Percentiles rank a stretch among this genome's conserved stretches.
Conservation (phyloP, 2,329 filamentous ascomycete genomes). For the Fusarium burgessii region DNA sequence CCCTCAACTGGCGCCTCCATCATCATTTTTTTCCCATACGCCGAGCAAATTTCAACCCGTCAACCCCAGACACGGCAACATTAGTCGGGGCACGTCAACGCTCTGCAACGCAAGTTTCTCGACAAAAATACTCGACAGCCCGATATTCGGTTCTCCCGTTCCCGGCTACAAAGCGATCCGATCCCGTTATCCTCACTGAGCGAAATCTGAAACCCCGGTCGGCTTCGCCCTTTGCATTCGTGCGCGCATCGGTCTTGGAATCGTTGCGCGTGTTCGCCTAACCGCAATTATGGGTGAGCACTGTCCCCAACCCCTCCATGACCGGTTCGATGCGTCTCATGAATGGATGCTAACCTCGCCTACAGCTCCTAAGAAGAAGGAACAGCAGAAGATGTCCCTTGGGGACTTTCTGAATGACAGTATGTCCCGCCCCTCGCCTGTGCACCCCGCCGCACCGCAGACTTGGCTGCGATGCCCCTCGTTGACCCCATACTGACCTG, state of each 20-base stretch:
- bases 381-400: constrained; percentile 96
- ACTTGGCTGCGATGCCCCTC: constrained; percentile 38
- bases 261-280: constrained; percentile 61
- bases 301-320: constrained; percentile 25
- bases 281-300: constrained; percentile 73
- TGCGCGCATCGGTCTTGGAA: constrained; percentile 56
- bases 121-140: constrained; percentile 22
- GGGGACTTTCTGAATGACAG: constrained; percentile 95
- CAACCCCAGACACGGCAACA: constrained; percentile 58
- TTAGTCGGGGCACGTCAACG: constrained; percentile 53
- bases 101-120: constrained; percentile 41
- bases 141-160: constrained; percentile 4
- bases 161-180: constrained; percentile 18
- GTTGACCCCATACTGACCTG: constrained; percentile 43
- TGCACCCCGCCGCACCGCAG: constrained; percentile 39
- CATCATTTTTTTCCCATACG: constrained; percentile 55
- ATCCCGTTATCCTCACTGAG: constrained; percentile 27
- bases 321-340: neutral
- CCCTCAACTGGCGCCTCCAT: constrained; percentile 54
- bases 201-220: constrained; percentile 48
- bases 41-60: constrained; percentile 59
- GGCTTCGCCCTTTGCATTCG: constrained; percentile 48
- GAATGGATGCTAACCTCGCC: constrained; percentile 28
- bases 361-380: constrained; percentile 90
- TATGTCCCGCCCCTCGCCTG: constrained; percentile 64